phyloP scores from a whole-genome alignment of 1,284 basidiomycete species.

The Phaffia rhodozyma region DNA sequence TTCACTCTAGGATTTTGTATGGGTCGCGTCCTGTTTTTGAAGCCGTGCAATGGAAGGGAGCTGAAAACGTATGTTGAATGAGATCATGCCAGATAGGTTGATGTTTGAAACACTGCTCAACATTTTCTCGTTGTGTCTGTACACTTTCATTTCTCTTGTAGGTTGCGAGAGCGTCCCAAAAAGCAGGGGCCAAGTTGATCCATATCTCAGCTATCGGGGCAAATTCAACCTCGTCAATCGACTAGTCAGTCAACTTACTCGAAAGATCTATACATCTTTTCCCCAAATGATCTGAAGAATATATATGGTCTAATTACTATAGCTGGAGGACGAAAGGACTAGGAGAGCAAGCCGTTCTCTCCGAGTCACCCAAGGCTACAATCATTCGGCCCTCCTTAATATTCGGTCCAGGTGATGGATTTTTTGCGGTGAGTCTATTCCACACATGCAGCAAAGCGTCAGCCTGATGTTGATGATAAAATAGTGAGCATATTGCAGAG shows the following conservation, averaged over 20 bases:
- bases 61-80: slow-evolving; percentile 43
- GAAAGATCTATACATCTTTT: background rate
- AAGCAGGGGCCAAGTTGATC: slow-evolving; percentile 44
- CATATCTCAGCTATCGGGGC: slow-evolving; percentile 54
- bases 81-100: slow-evolving; percentile 31
- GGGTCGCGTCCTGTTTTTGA: slow-evolving; percentile 48
- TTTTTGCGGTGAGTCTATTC: slow-evolving; percentile 47
- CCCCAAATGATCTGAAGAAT: background rate
- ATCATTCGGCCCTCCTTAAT: slow-evolving; percentile 56
- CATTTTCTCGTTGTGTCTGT: background rate
- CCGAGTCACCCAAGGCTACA: slow-evolving; percentile 42
- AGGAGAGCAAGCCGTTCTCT: slow-evolving; percentile 44
- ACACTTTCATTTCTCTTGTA: background rate
- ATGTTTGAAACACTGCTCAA: no score
- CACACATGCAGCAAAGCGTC: background rate
- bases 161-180: slow-evolving; percentile 39
- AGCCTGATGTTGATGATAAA: background rate
- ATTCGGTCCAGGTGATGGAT: slow-evolving; percentile 58
- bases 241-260: slow-evolving; percentile 32
- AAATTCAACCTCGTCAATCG: slow-evolving; percentile 36
- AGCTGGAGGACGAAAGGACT: slow-evolving; percentile 49
- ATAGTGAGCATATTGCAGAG: slow-evolving; percentile 35
- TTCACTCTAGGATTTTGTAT: slow-evolving; percentile 52
- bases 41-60: slow-evolving; percentile 49
- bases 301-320: background rate